Conservation (phyloP, 768 basidiomycete genomes). For the Phanerochaete carnosa region DNA sequence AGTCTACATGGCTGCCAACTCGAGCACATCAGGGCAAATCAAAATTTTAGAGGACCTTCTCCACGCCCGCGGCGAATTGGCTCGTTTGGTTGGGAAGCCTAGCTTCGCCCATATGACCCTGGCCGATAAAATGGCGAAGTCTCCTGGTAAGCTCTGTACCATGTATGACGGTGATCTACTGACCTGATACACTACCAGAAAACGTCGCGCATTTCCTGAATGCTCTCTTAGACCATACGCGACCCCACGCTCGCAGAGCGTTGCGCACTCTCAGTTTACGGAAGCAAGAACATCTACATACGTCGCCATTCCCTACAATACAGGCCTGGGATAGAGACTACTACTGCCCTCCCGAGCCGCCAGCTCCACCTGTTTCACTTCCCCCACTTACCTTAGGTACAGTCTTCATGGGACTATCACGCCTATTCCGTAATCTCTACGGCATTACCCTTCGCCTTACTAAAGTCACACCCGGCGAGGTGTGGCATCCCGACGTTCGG, state of each 20-base stretch:
- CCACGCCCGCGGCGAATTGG: constrained; percentile 74
- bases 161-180: background rate
- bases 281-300: constrained; percentile 72
- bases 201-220: constrained; percentile 87
- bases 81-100: constrained; percentile 76
- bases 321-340: constrained; percentile 98
- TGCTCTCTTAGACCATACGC: constrained; percentile 76
- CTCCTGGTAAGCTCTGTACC: constrained; percentile 56
- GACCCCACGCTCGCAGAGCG: constrained; percentile 72
- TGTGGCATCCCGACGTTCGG: constrained; percentile 85
- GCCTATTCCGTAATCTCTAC: constrained; percentile 82
- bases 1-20: constrained; percentile 80
- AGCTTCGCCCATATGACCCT: constrained; percentile 88
- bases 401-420: constrained; percentile 87
- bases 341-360: constrained; percentile 80
- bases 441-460: constrained; percentile 80
- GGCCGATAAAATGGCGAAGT: constrained; percentile 96
- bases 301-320: constrained; percentile 57
- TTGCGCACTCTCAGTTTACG: constrained; percentile 59
- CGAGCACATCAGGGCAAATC: constrained; percentile 72
- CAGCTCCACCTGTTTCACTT: constrained; percentile 69
- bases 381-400: constrained; percentile 84
- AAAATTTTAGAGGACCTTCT: constrained; percentile 74
- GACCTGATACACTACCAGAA: constrained; percentile 33
- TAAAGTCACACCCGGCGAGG: constrained; percentile 69